Evolutionary conservation across 768 basidiomycete species (phyloP), one percentile per base, ranked within the genome.

Genomic region (Neoboletus brunneissimus): DNA sequence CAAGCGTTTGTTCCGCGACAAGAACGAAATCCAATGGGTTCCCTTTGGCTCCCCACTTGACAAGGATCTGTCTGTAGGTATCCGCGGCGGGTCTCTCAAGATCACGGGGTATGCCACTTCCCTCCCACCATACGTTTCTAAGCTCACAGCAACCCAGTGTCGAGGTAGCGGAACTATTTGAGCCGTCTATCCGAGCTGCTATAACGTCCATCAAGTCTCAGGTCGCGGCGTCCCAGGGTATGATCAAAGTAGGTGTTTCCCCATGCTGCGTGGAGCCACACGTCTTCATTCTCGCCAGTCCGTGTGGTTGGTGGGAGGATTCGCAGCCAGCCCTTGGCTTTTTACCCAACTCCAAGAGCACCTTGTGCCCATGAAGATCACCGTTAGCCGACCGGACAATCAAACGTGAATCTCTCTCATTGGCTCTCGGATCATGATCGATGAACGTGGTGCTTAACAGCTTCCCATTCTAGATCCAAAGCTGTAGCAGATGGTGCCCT

Each of bases 401-500:
- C 88, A 90, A 69, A 91, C 89, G 85, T 89, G 71, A 57, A 80
- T 68, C 27, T 20, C 35, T 44, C 23, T 44, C 22, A 55, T 68
- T 45, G 52, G 52, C 49, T 56, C 38, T 46, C 37, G 9, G 38
- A 29, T 35, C 9, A 32, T n/a, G 32, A 54, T 48, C 11, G 37
- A 57, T 27, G 37, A 38, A 43, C 53, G 42, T 55, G 46, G 27
- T 40, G 37, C 48, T 62, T 25, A 57, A 51, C 11, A 16, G 15
- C 12, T 51, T 54, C 27, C 49, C 20, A 12, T 54, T 63, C n/a
- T 60, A 91, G 89, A 15, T 90, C 90, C 18, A 92, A 92, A 70
- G 89, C 90, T 4, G 89, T 91, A 8, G 88, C 90, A 31, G 88
- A 92, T 59, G 89, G 90, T 25, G 88, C 89, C 2, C 82, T 91